Base-by-base conservation (phyloP, 768 basidiomycete species). In the Crucibulum laeve region DNA sequence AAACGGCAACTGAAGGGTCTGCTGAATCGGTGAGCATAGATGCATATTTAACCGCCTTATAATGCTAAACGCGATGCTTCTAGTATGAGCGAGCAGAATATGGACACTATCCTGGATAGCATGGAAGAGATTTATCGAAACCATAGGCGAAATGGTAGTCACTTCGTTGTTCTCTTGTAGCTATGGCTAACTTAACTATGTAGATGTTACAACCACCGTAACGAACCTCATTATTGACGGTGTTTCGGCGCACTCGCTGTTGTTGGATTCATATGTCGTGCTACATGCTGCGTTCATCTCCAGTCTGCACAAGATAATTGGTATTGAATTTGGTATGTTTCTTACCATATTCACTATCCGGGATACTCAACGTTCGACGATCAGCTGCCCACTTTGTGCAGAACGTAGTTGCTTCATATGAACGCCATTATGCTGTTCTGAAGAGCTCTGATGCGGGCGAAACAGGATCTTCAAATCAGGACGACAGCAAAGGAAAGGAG, bases 31-130 rank as follows among this genome's bases (percentile, higher is more conserved):
- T 89, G 53, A 35, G 70, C 34, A 18, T 10, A 14, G 23, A 8
- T 18, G 7, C 34, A 6, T 17, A 10, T 14, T n/a, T 11, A 51
- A 17, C 22, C 43, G 1, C 25, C 13, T 14, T 4, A 6, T 14
- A 2, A 19, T 28, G 8, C 4, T 22, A 21, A 25, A 7, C 8
- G 1, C 4, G 25, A 13, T 6, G 19, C 23, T 10, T 33, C 30
- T 50, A 93, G 92, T 50, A 75, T 95, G 81, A 91, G 85, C 51
- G 94, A 97, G 62, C 87, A 86, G 58, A 96, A 94, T 49, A 84
- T 95, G 44, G 69, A 76, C 2, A 73, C 77, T 0, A 87, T 95
- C 21, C 54, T 94, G 14, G 78, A 78, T 33, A 76, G 77, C 28
- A 67, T 93, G 11, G 91, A 94, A 55, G 80, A 76, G 3, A 57